Percentiles rank a stretch among this genome's conserved stretches.
Evolutionary conservation across 768 basidiomycete species (phyloP).

Genomic region (Suillus subalutaceus): DNA sequence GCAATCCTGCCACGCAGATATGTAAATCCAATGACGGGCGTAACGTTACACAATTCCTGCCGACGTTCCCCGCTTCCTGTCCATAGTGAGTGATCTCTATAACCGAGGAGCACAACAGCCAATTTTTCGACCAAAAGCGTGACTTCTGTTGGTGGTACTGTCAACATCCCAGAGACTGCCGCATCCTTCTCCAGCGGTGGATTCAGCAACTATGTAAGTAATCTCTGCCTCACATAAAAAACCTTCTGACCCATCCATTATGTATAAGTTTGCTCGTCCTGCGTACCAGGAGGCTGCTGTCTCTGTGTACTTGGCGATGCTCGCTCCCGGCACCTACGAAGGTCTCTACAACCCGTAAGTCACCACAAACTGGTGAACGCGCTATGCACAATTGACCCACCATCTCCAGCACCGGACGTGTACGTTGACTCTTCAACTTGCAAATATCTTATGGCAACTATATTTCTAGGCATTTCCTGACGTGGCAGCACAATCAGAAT

Average conservation of each 20-base stretch:
- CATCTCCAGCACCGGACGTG: conserved; percentile 50
- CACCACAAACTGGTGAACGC: not conserved
- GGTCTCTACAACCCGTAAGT: conserved; percentile 64
- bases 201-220: conserved; percentile 49
- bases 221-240: not conserved
- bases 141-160: conserved; percentile 74
- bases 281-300: conserved; percentile 54
- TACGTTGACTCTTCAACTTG: conserved; percentile 31
- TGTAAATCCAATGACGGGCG: conserved; percentile 64
- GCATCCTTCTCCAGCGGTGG: conserved; percentile 45
- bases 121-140: conserved; percentile 44
- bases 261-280: conserved; percentile 52
- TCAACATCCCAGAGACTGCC: conserved; percentile 58
- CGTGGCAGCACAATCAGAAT: conserved; percentile 59
- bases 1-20: conserved; percentile 27
- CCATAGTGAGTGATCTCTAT: conserved; percentile 45
- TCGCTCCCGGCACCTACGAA: conserved; percentile 51
- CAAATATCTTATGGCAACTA: not conserved
- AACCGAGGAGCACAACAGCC: not conserved
- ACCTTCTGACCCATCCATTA: not conserved
- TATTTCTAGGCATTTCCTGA: conserved; percentile 58
- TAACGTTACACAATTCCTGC: conserved; percentile 57
- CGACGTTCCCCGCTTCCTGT: conserved; percentile 63
- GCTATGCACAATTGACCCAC: conserved; percentile 6
- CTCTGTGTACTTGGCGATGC: conserved; percentile 42